phyloP scores from a whole-genome alignment of 164 flowering plant species.

The Liquidambar formosana region DNA sequence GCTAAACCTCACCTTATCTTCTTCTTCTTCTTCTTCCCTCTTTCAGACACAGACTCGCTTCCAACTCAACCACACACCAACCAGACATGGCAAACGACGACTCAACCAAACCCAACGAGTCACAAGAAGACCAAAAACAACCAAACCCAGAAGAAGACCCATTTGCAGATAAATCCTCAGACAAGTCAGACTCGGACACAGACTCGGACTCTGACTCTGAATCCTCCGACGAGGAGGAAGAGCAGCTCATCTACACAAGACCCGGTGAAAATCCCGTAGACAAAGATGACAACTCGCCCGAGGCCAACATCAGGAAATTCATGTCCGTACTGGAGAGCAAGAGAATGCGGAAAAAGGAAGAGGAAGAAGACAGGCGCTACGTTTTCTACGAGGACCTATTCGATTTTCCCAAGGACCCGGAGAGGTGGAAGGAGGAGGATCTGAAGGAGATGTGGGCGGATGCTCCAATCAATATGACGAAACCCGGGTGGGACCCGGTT shows the following conservation, averaged over 20 bases:
- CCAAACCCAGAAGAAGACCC: background rate
- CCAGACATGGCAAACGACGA: conserved; percentile 22
- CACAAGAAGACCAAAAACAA: conserved; percentile 1
- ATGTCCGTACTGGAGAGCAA: conserved; percentile 29
- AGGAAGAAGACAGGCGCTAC: conserved; percentile 34
- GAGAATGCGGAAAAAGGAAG: conserved; percentile 20
- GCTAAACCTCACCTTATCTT: too few relatives aligned
- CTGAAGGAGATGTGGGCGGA: conserved; percentile 80
- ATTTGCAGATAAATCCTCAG: background rate
- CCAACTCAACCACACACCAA: background rate
- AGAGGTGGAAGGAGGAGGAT: conserved; percentile 86
- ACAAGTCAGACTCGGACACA: conserved; percentile 15
- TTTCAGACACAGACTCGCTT: background rate
- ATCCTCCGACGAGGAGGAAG: conserved; percentile 17
- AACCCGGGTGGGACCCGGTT: conserved; percentile 89
- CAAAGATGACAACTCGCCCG: conserved; percentile 38
- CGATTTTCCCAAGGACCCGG: conserved; percentile 76
- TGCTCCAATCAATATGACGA: conserved; percentile 48
- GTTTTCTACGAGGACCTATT: conserved; percentile 41
- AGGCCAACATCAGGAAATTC: conserved; percentile 37
- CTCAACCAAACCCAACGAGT: background rate
- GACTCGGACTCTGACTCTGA: conserved; percentile 37
- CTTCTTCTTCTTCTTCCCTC: background rate
- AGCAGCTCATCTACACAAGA: conserved; percentile 4
- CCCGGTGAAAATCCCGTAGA: conserved; percentile 5